These are phyloP conservation scores for Populus euphratica DNA, from an alignment of 345 rosid species.

Conservation along the genomic window DNA sequence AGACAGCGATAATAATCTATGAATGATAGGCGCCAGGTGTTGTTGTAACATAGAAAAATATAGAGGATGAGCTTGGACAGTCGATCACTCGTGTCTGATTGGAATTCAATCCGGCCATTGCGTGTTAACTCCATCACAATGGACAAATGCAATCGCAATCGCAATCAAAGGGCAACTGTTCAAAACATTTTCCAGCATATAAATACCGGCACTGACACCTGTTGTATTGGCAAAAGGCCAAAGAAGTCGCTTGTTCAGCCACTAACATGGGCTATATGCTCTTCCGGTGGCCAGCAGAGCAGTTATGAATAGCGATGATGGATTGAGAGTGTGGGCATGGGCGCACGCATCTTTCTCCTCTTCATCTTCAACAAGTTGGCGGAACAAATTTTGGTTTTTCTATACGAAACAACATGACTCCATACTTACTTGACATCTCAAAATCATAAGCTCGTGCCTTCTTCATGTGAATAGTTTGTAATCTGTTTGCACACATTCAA, in stretches of 20 bases:
- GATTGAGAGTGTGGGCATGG: not conserved
- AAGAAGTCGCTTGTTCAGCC: not conserved
- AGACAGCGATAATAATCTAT: slow-evolving; percentile 12
- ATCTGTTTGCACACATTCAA: not conserved
- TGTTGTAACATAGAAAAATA: not conserved
- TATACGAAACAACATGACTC: not conserved
- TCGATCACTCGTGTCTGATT: not conserved
- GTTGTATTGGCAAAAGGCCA: not conserved
- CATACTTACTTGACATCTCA: not conserved
- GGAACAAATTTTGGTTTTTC: not conserved
- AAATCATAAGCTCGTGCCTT: not conserved
- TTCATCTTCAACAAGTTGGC: not conserved
- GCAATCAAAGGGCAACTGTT: not conserved
- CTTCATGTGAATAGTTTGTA: not conserved
- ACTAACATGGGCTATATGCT: not conserved
- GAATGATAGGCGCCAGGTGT: slow-evolving; percentile 11
- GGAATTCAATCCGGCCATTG: not conserved
- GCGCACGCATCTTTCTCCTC: not conserved
- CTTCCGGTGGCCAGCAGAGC: not conserved
- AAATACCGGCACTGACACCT: not conserved
- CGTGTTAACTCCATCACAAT: not conserved
- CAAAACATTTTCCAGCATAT: not conserved
- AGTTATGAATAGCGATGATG: not conserved
- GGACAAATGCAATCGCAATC: not conserved
- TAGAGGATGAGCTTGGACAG: not conserved